phyloP scores from a whole-genome alignment of 805 yeast genomes.

The Candida montana region DNA sequence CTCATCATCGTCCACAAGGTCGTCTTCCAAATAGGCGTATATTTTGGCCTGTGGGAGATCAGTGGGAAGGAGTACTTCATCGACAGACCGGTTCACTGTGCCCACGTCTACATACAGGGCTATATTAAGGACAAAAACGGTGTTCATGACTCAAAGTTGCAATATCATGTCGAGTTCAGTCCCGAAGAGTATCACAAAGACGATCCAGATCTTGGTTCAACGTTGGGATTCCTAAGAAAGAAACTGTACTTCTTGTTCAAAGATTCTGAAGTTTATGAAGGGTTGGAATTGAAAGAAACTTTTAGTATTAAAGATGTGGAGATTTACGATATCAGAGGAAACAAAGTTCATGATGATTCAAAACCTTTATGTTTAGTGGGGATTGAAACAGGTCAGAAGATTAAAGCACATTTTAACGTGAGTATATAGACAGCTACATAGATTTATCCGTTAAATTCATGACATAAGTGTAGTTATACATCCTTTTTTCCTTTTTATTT shows the following conservation, averaged over 20 bases:
- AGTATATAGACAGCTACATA: too few species aligned
- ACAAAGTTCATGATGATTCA: slow-evolving; percentile 34
- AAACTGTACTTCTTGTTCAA: slow-evolving; percentile 53
- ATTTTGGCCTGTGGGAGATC: slow-evolving; percentile 40
- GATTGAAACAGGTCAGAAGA: slow-evolving; percentile 49
- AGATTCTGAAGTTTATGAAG: slow-evolving; percentile 32
- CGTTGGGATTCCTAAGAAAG: slow-evolving; percentile 53
- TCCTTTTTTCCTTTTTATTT: too few species aligned
- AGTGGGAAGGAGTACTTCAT: slow-evolving; percentile 57
- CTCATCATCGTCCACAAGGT: slow-evolving; percentile 31
- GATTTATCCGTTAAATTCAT: too few species aligned
- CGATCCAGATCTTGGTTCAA: slow-evolving; percentile 67
- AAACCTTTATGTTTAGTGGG: slow-evolving; percentile 45
- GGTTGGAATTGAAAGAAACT: slow-evolving; percentile 11
- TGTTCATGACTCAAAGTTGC: slow-evolving; percentile 28
- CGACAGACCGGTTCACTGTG: slow-evolving; percentile 76
- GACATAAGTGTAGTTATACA: too few species aligned
- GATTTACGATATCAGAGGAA: slow-evolving; percentile 29
- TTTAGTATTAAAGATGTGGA: slow-evolving; percentile 30
- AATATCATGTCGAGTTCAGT: slow-evolving; percentile 70
- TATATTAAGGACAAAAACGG: slow-evolving; percentile 28
- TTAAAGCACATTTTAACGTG: slow-evolving; percentile 26
- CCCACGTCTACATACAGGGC: slow-evolving; percentile 58
- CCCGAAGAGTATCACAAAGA: slow-evolving; percentile 65
- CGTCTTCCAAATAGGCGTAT: slow-evolving; percentile 39